Evolutionary conservation across 495 filamentous ascomycete species (phyloP), one percentile per base, ranked within the genome.

Genomic region (Parachaetomium inaequale): DNA sequence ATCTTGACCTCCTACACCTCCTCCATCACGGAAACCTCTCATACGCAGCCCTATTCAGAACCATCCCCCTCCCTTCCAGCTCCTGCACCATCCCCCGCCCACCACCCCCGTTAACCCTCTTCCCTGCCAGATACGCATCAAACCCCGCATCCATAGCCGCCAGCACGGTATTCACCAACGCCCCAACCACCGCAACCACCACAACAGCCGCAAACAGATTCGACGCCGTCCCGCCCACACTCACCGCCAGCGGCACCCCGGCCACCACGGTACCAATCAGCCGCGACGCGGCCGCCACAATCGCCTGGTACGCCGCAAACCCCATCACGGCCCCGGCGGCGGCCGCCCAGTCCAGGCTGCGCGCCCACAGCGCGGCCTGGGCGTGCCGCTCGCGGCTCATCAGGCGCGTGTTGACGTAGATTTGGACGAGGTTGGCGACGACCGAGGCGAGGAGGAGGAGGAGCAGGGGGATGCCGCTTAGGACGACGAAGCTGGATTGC

Each of bases 321-420:
- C 32, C 34, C 0, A 49, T 36, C 10, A 56, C 55, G 1, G 69
- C 50, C 0, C 38, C 65, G 1, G 67, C 67, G 3, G 69, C 65
- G 2, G 69, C 65, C 23, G 64, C 66, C 69, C 69, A 72, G 61
- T 72, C 69, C 28, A 72, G 58, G 12, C 60, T 55, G 7, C 69
- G 60, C 11, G 67, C 69, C 63, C 65, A 69, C 12, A 72, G 11
- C 2, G 69, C 63, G 0, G 69, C 64, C 31, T 68, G 56, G n/a
- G 62, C 63, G 53, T 67, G 66, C 3, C 57, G 47, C 25, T 67
- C 66, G 25, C 40, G 12, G 7, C 32, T 32, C 31, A 8, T 8
- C 31, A 8, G 34, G n/a, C 7, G 45, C 28, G 25, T 21, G 17
- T 26, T 45, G 50, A 72, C 64, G 58, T 67, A 63, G 32, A 72